Base-by-base conservation (phyloP, 2,329 filamentous ascomycete species). In the Macrophomina tecta region DNA sequence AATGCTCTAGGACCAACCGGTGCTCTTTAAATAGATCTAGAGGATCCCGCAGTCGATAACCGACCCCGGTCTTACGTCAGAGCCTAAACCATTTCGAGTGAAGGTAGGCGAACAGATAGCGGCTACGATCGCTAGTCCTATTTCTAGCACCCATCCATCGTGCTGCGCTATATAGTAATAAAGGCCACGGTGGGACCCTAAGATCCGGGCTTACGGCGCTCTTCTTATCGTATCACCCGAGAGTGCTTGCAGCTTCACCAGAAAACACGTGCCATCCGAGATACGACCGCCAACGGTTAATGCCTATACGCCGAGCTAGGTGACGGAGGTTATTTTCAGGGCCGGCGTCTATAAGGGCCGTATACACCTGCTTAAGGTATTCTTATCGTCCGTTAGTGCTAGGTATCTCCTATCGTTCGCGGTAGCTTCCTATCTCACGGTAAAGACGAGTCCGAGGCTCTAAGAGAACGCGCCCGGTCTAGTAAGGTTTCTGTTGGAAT, bases 341-440 rank as follows among this genome's bases (percentile, higher is more conserved):
- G 78, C 82, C n/a, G 86, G 85, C 5, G 77, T 78, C 34, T 78
- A 78, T 63, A 87, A 87, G 72, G 83, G 83, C 9, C 80, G 83
- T 65, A 86, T 84, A 82, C 78, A 83, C 9, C 74, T 82, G 4
- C 82, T 85, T 71, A 86, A 86, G 69, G 77, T 86, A 46, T 85
- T 86, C 69, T 70, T 84, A 52, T 84, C 82, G 68, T 76, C 82
- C 4, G 79, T 86, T 46, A 82, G 84, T 53, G 84, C 84, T 4
- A 85, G 85, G 0, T 81, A 81, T 65, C 73, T 87, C 5, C 75
- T 87, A 1, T 79, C 82, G 2, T 86, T 87, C 69, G 84, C 64
- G 3, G 55, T 45, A 1, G 64, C 64, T 11, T 66, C 64, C 18
- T 66, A 45, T 28, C 28, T 66, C 5, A 60, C 56, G 5, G 64